These are phyloP conservation scores for Mycena alexandri DNA, from an alignment of 768 basidiomycete genomes.

Conservation along the genomic window DNA sequence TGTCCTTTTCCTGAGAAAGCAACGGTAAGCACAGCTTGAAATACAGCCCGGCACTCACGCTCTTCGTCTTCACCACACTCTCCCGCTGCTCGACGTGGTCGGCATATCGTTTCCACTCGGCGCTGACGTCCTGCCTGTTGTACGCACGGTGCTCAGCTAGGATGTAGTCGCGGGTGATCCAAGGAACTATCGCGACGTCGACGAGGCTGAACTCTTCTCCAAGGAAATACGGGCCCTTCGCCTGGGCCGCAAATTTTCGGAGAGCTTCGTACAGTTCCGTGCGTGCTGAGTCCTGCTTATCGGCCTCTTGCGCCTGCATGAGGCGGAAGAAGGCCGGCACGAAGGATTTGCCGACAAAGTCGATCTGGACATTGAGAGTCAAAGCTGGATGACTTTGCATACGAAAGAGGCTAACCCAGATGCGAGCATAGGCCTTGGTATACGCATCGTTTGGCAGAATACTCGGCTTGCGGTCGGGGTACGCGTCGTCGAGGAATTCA, in stretches of 20 bases:
- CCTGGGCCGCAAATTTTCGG: constrained; percentile 50
- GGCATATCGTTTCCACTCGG: constrained; percentile 55
- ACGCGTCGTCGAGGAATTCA: constrained; percentile 78
- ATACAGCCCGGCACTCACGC: constrained; percentile 42
- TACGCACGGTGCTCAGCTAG: constrained; percentile 58
- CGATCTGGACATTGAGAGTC: constrained; percentile 44
- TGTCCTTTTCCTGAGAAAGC: constrained; percentile 50
- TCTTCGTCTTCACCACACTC: constrained; percentile 57
- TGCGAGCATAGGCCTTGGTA: constrained; percentile 63
- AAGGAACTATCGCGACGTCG: constrained; percentile 63
- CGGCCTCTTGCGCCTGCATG: constrained; percentile 49
- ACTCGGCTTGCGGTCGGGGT: constrained; percentile 56
- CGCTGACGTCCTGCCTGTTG: constrained; percentile 49
- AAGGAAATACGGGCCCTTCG: constrained; percentile 62
- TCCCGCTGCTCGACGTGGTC: constrained; percentile 50
- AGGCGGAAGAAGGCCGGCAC: constrained; percentile 64
- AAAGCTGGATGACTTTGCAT: not conserved
- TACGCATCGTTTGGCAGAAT: constrained; percentile 67
- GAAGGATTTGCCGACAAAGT: constrained; percentile 65
- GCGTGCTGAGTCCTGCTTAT: constrained; percentile 50
- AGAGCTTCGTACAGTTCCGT: constrained; percentile 55
- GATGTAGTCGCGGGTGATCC: constrained; percentile 59
- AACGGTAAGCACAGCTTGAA: not conserved
- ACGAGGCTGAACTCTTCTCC: constrained; percentile 61
- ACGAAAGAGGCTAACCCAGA: constrained; percentile 52